Base-by-base conservation (phyloP, 1,284 basidiomycete species). In the Malassezia pachydermatis region DNA sequence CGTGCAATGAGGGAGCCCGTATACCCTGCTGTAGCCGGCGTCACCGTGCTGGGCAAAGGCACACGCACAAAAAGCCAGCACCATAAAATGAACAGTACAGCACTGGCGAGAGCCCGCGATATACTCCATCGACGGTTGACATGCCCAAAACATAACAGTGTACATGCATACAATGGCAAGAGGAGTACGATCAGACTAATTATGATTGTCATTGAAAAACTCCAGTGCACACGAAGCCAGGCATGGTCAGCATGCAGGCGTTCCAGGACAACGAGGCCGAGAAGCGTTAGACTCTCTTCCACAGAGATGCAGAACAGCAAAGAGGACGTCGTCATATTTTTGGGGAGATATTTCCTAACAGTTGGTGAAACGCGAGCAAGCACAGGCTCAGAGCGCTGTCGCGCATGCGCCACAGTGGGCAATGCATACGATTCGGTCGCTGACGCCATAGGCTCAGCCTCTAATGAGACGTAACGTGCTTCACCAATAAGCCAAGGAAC, bases 401-500 rank as follows among this genome's bases (percentile, higher is more conserved):
- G 58, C 47, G 36, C 33, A 16, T 50, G 48, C 20, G 41, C 28
- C 5, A 56, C 44, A 3, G 54, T 54, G 5, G 53, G 60, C 1
- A 63, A 57, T 3, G 41, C 11, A 0, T 53, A 54, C 1, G 60
- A 48, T 4, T 48, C 37, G 0, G 44, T 14, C 1, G 45, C 34
- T 1, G 45, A 14, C 20, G 43, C 54, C n/a, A n/a, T n/a, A 1
- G 47, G 22, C 16, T 41, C 35, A 16, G 59, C 35, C 25, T 67
- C 64, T 5, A 68, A 49, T 3, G 66, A 63, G 1, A 61, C 66
- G 34, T 67, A 54, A 7, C 54, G 46, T 9, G 64, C 66, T 35
- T 68, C 62, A 13, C 64, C 64, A 22, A 62, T 58, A 13, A 68
- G 53, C 43, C 63, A 61, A 11, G 66, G 66, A 3, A 67, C 53